Evolutionary conservation across 2,329 filamentous ascomycete species (phyloP), one percentile per base, ranked within the genome.

Genomic region (Cladosporium velox): DNA sequence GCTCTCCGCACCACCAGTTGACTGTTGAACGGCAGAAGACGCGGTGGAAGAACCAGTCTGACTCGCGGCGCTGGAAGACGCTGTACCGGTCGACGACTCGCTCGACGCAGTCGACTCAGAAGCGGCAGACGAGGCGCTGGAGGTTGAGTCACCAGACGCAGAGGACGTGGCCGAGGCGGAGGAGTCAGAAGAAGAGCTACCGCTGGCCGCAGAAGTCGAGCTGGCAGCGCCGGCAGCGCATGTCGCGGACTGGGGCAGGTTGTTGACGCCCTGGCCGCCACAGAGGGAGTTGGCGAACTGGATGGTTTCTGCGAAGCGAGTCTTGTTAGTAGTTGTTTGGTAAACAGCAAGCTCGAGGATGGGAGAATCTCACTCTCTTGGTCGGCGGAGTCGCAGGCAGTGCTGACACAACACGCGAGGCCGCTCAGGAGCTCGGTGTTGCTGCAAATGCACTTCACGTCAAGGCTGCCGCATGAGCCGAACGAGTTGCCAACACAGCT

Each of bases 391-490:
- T 67, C 67, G 69, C 80, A 82, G 5, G 67, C 67, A 26, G 70
- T 68, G 60, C 74, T 73, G 44, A 82, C 78, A 69, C 80, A 82
- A 76, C 80, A 82, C 2, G 78, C 77, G 32, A 82, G 71, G 14
- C 70, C 72, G 47, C 66, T 59, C 63, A 82, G 77, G 38, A 79
- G 72, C 3, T 68, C 67, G 2, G 64, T 66, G 72, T 79, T 80
- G 30, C 69, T 70, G 72, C 80, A 82, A 67, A 82, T 80, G 70
- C 80, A 82, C 41, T 73, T 71, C 61, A 81, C 74, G 59, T 81
- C 77, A 66, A 81, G 68, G 6, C 70, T 67, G 47, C 68, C 66
- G 71, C 80, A 82, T 62, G 73, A 75, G 51, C 77, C 78, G 38
- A 78, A 77, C 64, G 71, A 70, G 68, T 66, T 72, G 44, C 75